Base-by-base conservation (phyloP, 352 stramenopile species). In the Elongisporangium undulatum region DNA sequence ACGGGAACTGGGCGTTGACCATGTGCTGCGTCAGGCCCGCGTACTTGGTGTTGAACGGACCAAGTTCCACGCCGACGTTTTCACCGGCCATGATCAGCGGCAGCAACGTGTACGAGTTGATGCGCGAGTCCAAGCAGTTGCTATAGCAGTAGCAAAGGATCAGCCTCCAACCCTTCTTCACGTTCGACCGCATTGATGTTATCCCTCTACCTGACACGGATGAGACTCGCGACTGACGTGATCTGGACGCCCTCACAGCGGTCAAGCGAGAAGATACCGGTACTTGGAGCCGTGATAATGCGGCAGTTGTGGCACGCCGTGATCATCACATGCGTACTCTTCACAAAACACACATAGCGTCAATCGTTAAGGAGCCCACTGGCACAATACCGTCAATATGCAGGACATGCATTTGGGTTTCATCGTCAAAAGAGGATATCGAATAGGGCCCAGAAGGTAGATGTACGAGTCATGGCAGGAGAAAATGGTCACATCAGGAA, bases 41-140 rank as follows among this genome's bases (percentile, higher is more conserved):
- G 70, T 98, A 98, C 70, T 95, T 97, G 53, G 91, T 91, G 69
- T 98, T 98, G 87, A 98, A 98, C 2, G 96, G 96, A 16, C 94
- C 96, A 53, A 99, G 87, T 59, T 97, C 82, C 60, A 97, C 96
- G 22, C 83, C 92, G 2, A 97, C 82, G 75, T 98, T 98, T 69
- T 99, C 96, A 23, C 96, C 96, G 12, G 92, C 94, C 53, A 98
- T 80, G 63, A 99, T 87, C 45, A 97, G 73, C 19, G 90, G 90
- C 48, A 75, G 87, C 10, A 95, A 80, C 8, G 95, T 97, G 72
- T 98, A 99, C 21, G 96, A 69, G 61, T 93, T 97, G 52, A 98
- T 81, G 0, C 87, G 71, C 8, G 91, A 95, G 65, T 99, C 95
- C 55, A 96, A 83, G 52, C 90, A 98, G 77, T 98, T 99, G 68